Conservation (phyloP, 2,329 filamentous ascomycete species). For the Cercospora zeina region DNA sequence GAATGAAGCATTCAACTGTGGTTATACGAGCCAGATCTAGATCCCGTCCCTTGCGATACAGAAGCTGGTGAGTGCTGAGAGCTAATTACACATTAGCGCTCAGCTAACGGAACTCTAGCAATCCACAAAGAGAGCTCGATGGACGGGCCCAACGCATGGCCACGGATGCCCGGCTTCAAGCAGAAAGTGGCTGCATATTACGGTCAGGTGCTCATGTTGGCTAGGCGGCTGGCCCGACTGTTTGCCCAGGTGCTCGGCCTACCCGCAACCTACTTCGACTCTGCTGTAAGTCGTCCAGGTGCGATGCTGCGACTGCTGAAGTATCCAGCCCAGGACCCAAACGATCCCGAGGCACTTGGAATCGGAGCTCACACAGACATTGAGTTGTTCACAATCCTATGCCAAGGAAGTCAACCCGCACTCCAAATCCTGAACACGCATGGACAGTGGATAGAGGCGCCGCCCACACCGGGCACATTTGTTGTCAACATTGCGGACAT, state of each 20-base stretch:
- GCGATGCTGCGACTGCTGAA: slow-evolving; percentile 45
- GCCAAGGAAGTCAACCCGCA: slow-evolving; percentile 27
- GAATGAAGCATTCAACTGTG: slow-evolving; percentile 34
- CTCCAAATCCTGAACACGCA: slow-evolving; percentile 39
- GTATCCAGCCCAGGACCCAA: slow-evolving; percentile 39
- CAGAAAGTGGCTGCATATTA: slow-evolving; percentile 42
- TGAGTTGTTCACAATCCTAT: slow-evolving; percentile 34
- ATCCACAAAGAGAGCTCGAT: slow-evolving; percentile 20
- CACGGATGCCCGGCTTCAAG: slow-evolving; percentile 41
- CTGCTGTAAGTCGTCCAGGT: slow-evolving; percentile 42
- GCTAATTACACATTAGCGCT: not conserved
- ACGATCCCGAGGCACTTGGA: slow-evolving; percentile 36
- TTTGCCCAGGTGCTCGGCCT: slow-evolving; percentile 44
- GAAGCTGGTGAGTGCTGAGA: not conserved
- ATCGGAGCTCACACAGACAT: slow-evolving; percentile 42
- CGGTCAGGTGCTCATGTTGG: slow-evolving; percentile 40
- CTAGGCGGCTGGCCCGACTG: slow-evolving; percentile 43
- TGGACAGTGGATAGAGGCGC: slow-evolving; percentile 47
- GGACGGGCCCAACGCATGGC: slow-evolving; percentile 31
- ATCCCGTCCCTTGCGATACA: slow-evolving; percentile 19
- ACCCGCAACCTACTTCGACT: slow-evolving; percentile 43
- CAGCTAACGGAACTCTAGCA: slow-evolving; percentile 13
- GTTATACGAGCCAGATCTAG: slow-evolving; percentile 29
- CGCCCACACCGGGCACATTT: slow-evolving; percentile 49
- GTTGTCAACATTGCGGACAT: slow-evolving; percentile 56